Conservation (phyloP, 352 stramenopile species). For the Lagenidium sp. region DNA sequence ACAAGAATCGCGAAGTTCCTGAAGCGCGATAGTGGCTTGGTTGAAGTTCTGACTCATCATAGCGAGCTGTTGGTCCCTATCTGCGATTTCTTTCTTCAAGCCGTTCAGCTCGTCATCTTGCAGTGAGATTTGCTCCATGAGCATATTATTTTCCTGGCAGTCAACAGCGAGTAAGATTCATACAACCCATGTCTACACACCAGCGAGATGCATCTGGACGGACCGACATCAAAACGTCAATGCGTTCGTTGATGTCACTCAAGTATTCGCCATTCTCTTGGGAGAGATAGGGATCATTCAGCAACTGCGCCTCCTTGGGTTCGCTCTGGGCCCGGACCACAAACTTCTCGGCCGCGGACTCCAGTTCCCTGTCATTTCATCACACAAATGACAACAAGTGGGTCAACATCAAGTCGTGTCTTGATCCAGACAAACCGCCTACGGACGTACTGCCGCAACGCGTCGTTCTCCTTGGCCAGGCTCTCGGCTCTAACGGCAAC, state of each 20-base stretch:
- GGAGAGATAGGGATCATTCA: slow-evolving; percentile 25
- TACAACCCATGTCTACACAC: no score
- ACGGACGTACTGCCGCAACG: slow-evolving; percentile 43
- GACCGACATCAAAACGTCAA: slow-evolving; percentile 75
- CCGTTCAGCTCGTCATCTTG: slow-evolving; percentile 58
- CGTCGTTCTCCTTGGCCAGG: slow-evolving; percentile 57
- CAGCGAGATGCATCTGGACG: no score
- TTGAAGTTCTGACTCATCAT: slow-evolving; percentile 73
- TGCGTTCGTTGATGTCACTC: slow-evolving; percentile 63
- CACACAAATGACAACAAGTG: neutral
- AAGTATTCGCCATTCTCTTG: slow-evolving; percentile 48
- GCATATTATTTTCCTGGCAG: slow-evolving; percentile 58
- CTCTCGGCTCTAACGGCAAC: slow-evolving; percentile 32
- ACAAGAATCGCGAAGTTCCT: slow-evolving; percentile 55
- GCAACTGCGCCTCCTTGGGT: slow-evolving; percentile 17
- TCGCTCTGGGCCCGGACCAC: slow-evolving; percentile 40
- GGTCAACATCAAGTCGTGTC: neutral
- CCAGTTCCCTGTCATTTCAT: slow-evolving; percentile 38
- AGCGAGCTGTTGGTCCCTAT: slow-evolving; percentile 61
- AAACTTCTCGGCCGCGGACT: slow-evolving; percentile 39
- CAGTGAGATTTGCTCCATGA: slow-evolving; percentile 77
- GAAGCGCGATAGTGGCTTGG: slow-evolving; percentile 52
- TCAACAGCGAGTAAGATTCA: neutral
- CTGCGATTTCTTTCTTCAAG: slow-evolving; percentile 52
- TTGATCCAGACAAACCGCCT: no score